Evolutionary conservation across 768 basidiomycete genomes (phyloP).

Genomic region (Rickenella mellea): DNA sequence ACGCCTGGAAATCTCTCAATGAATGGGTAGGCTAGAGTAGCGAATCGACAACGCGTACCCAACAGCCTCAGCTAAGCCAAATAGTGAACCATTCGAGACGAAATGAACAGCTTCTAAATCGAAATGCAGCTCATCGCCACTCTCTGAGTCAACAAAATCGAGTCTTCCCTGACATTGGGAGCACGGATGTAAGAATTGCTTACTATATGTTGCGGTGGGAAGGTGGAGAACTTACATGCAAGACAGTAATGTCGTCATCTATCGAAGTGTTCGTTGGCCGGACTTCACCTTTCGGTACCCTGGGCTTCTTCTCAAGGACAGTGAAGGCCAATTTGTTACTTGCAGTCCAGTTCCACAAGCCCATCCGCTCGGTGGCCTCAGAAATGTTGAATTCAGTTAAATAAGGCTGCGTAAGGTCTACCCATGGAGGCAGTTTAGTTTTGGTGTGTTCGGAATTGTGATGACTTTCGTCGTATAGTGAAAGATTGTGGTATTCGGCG

Average conservation of each 20-base stretch:
- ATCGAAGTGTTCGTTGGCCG: too few relatives aligned
- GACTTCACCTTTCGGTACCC: slow-evolving; percentile 23
- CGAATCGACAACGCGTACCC: slow-evolving; percentile 34
- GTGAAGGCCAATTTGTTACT: slow-evolving; percentile 57
- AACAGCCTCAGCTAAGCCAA: slow-evolving; percentile 55
- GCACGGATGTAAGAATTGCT: slow-evolving; percentile 4
- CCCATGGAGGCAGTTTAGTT: slow-evolving; percentile 35
- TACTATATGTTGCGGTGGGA: too few relatives aligned
- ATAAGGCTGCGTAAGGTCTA: slow-evolving; percentile 35
- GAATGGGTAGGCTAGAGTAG: slow-evolving; percentile 2
- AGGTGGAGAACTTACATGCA: slow-evolving; percentile 48
- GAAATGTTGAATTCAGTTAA: slow-evolving; percentile 44
- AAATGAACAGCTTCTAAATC: slow-evolving; percentile 78
- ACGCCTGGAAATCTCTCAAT: slow-evolving; percentile 24
- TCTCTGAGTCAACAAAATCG: slow-evolving; percentile 49
- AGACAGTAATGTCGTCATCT: slow-evolving; percentile 43
- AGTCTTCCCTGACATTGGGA: slow-evolving; percentile 47
- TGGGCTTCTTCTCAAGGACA: slow-evolving; percentile 48
- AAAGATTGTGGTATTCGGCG: slow-evolving; percentile 54
- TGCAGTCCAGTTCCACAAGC: slow-evolving; percentile 64
- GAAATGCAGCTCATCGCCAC: slow-evolving; percentile 47
- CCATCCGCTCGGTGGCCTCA: slow-evolving; percentile 34
- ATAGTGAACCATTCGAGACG: slow-evolving; percentile 63
- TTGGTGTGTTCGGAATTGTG: slow-evolving; percentile 24
- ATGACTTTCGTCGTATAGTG: slow-evolving; percentile 33